These are phyloP conservation scores for Epicoccum nigrum DNA, from an alignment of 2,329 filamentous ascomycete species.

Conservation along the genomic window DNA sequence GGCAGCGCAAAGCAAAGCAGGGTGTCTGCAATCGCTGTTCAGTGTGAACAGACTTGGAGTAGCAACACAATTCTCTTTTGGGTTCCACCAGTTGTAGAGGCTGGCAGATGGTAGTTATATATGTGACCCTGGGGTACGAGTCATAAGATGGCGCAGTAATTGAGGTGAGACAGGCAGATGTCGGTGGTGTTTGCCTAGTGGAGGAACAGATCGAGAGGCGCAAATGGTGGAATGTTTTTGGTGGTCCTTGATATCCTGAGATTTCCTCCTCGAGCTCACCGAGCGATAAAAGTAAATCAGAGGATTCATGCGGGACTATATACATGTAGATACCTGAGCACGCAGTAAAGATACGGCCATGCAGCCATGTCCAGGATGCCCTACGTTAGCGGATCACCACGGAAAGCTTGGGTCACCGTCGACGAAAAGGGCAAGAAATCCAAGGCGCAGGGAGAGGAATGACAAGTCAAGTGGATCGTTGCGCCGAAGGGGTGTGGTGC, in stretches of 20 bases:
- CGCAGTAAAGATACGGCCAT: slow-evolving; percentile 29
- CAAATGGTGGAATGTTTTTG: slow-evolving; percentile 11
- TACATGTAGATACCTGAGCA: slow-evolving; percentile 17
- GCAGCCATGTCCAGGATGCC: slow-evolving; percentile 34
- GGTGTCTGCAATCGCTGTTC: slow-evolving; percentile 18
- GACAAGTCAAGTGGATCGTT: slow-evolving; percentile 39
- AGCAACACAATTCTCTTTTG: slow-evolving; percentile 27
- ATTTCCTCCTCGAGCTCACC: slow-evolving; percentile 32
- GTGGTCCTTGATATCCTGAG: slow-evolving; percentile 17
- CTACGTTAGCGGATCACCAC: slow-evolving; percentile 44
- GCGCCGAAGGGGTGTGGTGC: slow-evolving; percentile 37
- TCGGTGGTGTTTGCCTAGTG: slow-evolving; percentile 39
- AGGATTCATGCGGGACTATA: slow-evolving; percentile 17
- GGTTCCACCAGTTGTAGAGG: slow-evolving; percentile 24
- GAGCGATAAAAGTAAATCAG: slow-evolving; percentile 8
- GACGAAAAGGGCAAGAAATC: slow-evolving; percentile 36
- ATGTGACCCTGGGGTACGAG: slow-evolving; percentile 37
- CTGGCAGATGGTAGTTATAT: slow-evolving; percentile 33
- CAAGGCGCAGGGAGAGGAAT: slow-evolving; percentile 35
- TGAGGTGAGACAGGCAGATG: slow-evolving; percentile 36
- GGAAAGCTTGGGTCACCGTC: slow-evolving; percentile 46
- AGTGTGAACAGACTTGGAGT: slow-evolving; percentile 21
- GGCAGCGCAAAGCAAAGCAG: slow-evolving; percentile 35
- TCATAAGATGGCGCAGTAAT: slow-evolving; percentile 41
- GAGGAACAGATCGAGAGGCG: slow-evolving; percentile 22